Conservation (phyloP, 306 rosid species). For the Quercus cerris region DNA sequence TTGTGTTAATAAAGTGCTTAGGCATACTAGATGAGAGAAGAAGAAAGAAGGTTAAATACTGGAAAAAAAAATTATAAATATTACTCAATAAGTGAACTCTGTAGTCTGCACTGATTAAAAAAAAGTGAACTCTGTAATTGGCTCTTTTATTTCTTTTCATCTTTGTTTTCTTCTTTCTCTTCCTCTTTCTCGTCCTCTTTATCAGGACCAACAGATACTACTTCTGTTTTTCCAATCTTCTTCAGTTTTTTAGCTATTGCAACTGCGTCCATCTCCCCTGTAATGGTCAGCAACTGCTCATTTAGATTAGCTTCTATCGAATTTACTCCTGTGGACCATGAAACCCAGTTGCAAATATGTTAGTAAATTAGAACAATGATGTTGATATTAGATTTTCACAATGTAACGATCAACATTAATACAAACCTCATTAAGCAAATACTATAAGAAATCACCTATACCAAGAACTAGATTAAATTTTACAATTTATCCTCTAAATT, state of each 20-base stretch:
- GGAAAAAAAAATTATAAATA: too few species aligned
- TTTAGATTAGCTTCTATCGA: conserved; percentile 15
- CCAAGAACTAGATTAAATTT: too few species aligned
- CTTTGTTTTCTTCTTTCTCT: background rate
- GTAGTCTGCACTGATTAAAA: background rate
- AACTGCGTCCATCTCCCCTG: conserved; percentile 16
- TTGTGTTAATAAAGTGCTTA: too few species aligned
- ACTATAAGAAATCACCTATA: too few species aligned
- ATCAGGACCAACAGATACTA: conserved; percentile 11
- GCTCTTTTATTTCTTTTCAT: background rate
- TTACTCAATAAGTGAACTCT: background rate
- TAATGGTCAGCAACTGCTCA: conserved; percentile 17
- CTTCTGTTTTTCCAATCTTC: conserved; percentile 21
- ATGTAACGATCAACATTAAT: too few species aligned
- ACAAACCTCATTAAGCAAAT: too few species aligned
- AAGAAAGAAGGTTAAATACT: too few species aligned
- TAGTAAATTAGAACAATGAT: too few species aligned
- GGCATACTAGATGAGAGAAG: too few species aligned
- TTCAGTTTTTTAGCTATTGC: conserved; percentile 24
- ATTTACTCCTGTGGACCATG: conserved; percentile 8
- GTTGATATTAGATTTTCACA: too few species aligned
- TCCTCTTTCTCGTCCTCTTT: conserved; percentile 1
- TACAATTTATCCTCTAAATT: too few species aligned
- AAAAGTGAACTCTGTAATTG: background rate
- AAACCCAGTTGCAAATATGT: too few species aligned